Conservation (phyloP, 2,329 filamentous ascomycete species). For the Magnaporthiopsis rhizophila region DNA sequence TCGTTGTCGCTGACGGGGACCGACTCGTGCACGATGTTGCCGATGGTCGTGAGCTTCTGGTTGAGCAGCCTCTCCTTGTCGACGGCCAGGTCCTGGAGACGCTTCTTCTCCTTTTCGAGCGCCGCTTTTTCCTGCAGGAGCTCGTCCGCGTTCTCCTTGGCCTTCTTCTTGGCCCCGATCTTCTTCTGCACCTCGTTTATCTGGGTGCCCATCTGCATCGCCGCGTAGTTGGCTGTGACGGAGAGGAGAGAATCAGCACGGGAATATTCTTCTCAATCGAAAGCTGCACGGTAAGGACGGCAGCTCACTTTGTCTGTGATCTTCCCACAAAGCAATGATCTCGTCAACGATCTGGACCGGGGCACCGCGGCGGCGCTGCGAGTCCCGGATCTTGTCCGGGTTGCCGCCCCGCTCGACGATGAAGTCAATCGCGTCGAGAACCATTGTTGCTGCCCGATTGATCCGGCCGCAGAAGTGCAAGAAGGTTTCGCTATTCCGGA, state of each 20-base stretch:
- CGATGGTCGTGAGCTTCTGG: constrained; percentile 74
- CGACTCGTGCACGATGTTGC: constrained; percentile 84
- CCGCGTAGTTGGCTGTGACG: constrained; percentile 21
- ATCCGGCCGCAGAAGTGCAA: neutral
- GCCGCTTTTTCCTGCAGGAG: constrained; percentile 32
- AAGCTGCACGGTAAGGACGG: no score
- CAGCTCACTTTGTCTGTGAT: constrained; percentile 56
- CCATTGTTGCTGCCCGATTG: constrained; percentile 37
- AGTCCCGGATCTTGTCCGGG: constrained; percentile 85
- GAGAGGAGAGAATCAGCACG: neutral
- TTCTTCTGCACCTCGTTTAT: constrained; percentile 87
- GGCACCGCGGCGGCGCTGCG: constrained; percentile 72
- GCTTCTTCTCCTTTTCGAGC: constrained; percentile 76
- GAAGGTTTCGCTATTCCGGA: neutral
- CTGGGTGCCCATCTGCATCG: constrained; percentile 69
- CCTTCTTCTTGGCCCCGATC: constrained; percentile 89
- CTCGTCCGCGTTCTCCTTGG: constrained; percentile 64
- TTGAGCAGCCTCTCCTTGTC: constrained; percentile 70
- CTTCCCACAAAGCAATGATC: constrained; percentile 79
- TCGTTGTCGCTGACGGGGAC: constrained; percentile 80
- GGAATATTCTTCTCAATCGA: neutral
- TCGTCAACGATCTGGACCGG: constrained; percentile 82
- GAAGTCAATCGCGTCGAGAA: constrained; percentile 67
- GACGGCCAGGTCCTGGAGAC: constrained; percentile 62
- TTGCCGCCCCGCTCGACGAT: constrained; percentile 83